Evolutionary conservation across 2,329 filamentous ascomycete species (phyloP).

Genomic region (Dissoconium aciculare): DNA sequence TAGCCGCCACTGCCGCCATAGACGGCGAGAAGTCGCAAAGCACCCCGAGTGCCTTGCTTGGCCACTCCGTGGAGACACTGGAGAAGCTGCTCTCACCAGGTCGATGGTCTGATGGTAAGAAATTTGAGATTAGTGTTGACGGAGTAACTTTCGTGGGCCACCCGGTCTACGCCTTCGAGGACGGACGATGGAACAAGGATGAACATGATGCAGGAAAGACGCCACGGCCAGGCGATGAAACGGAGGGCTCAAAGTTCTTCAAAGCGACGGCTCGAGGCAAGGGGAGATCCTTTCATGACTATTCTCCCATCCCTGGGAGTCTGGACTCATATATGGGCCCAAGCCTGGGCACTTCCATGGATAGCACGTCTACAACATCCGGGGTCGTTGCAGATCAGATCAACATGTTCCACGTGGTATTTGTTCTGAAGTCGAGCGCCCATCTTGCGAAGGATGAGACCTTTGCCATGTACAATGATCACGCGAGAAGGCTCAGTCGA

Average conservation of each 20-base stretch:
- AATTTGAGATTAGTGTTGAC: conserved; percentile 72
- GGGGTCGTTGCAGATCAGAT: conserved; percentile 42
- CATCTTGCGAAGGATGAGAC: conserved; percentile 59
- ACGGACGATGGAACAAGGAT: conserved; percentile 30
- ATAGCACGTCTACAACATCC: conserved; percentile 20
- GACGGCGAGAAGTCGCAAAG: background rate
- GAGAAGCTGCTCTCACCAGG: conserved; percentile 67
- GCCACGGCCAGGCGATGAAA: conserved; percentile 1
- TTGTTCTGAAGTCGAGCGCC: conserved; percentile 68
- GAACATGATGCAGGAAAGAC: too few relatives aligned
- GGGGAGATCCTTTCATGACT: conserved; percentile 9
- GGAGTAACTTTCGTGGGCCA: conserved; percentile 68
- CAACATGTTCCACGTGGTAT: conserved; percentile 97
- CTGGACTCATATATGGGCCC: conserved; percentile 13
- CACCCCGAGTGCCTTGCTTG: conserved; percentile 10
- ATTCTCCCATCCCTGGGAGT: conserved; percentile 18
- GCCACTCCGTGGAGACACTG: conserved; percentile 44
- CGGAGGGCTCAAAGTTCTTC: background rate
- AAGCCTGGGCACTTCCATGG: conserved; percentile 18
- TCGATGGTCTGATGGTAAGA: conserved; percentile 51
- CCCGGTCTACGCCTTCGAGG: conserved; percentile 66
- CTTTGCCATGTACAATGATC: conserved; percentile 66
- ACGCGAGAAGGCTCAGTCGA: conserved; percentile 85
- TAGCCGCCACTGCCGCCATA: background rate
- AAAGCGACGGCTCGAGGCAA: too few relatives aligned